Evolutionary conservation across 2,329 filamentous ascomycete genomes (phyloP), one percentile per base, ranked within the genome.

Genomic region (Calycina marina): DNA sequence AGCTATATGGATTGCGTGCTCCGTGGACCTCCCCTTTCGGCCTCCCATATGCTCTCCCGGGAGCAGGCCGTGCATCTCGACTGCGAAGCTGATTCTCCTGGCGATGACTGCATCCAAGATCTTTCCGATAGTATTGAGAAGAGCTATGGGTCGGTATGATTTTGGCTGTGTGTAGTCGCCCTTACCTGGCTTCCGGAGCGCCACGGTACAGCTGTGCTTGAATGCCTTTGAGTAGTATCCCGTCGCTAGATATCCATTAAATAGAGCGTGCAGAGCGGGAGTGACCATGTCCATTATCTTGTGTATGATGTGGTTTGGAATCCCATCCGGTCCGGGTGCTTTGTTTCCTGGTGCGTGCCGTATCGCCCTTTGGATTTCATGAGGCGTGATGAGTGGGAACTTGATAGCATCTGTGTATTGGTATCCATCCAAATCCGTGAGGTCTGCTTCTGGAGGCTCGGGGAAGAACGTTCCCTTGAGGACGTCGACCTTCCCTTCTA

Each of bases 1-100:
- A 6, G 53, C 29, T 11, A 44, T 18, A 15, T 53, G 38, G 4
- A 54, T 39, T 9, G 48, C 49, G 13, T 27, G 18, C 6, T 22
- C 18, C n/a, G 18, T 22, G 6, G 18, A 22, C 18, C 6, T 22
- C n/a, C 6, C 6, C 6, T 22, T 6, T 22, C 18, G 18, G 18
- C 18, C 18, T 22, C 18, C 18, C n/a, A n/a, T 22, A 22, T 22
- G 18, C n/a, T n/a, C 6, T 6, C 18, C n/a, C 18, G n/a, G 18
- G 18, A 22, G 18, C 6, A 22, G 18, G 18, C n/a, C 6, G 18
- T 22, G n/a, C 6, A 22, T 22, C 6, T 22, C 18, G 18, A 22
- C 18, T 6, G n/a, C 6, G 18, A 6, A 22, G n/a, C 6, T 22
- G 18, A 22, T 6, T 22, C 18, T 6, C 6, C n/a, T 22, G 18